phyloP scores from a whole-genome alignment of 129 eudicot genomes.

The Tagetes patula region DNA sequence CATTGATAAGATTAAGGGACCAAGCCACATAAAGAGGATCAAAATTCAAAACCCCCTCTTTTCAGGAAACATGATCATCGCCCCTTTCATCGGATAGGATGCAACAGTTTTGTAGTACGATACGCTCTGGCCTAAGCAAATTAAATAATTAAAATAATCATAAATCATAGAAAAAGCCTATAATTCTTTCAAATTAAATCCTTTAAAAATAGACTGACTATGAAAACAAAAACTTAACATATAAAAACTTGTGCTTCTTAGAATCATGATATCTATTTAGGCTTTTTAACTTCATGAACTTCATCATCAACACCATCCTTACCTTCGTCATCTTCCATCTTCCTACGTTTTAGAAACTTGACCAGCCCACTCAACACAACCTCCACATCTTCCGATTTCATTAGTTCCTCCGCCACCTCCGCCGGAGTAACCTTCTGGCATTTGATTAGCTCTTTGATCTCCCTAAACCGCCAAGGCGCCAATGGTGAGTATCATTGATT shows the following conservation, averaged over 20 bases:
- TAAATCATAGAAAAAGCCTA: too few relatives aligned
- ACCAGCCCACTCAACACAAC: conserved; percentile 44
- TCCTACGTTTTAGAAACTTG: conserved; percentile 39
- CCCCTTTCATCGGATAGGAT: too few relatives aligned
- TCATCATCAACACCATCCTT: conserved; percentile 17
- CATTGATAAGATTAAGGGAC: too few relatives aligned
- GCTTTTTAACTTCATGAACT: conserved; percentile 20
- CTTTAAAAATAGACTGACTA: too few relatives aligned
- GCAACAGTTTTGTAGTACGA: too few relatives aligned
- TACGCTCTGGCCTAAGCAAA: too few relatives aligned
- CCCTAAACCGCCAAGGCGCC: conserved; percentile 35
- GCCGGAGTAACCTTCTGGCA: conserved; percentile 57
- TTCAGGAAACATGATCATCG: too few relatives aligned
- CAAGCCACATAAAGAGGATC: too few relatives aligned
- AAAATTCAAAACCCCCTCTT: too few relatives aligned
- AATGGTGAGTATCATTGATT: conserved; percentile 13
- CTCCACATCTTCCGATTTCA: conserved; percentile 54
- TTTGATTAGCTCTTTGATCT: conserved; percentile 50
- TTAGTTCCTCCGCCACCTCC: conserved; percentile 67
- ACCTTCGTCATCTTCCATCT: conserved; percentile 25
- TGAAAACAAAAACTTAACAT: too few relatives aligned
- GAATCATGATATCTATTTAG: conserved; percentile 11
- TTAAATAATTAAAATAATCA: too few relatives aligned
- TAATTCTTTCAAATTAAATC: too few relatives aligned
- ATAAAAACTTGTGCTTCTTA: neutral